phyloP scores from a whole-genome alignment of 202 grass and related monocot species.

The Eragrostis tef region DNA sequence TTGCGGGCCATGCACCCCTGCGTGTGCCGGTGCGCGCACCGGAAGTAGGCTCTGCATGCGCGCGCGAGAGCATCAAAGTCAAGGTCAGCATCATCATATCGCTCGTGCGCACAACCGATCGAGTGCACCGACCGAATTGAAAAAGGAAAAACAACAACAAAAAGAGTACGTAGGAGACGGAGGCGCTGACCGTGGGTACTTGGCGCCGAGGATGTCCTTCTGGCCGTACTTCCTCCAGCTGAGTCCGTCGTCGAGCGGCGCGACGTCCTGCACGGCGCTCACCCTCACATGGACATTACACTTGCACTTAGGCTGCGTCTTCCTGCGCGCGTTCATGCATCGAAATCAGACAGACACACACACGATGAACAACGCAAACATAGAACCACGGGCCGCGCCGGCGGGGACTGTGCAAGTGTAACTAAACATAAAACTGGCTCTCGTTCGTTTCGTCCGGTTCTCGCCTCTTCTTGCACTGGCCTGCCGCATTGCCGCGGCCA shows the following conservation, averaged over 20 bases:
- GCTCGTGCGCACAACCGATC: not conserved
- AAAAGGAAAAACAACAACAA: too few species aligned
- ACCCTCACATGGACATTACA: constrained; percentile 62
- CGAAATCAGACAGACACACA: not conserved
- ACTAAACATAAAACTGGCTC: too few species aligned
- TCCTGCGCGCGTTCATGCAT: constrained; percentile 50
- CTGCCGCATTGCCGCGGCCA: constrained; percentile 49
- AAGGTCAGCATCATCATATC: not conserved
- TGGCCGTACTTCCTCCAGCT: constrained; percentile 98
- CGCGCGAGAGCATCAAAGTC: constrained; percentile 41
- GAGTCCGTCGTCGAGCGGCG: constrained; percentile 62
- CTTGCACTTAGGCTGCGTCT: constrained; percentile 63
- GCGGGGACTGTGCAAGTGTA: too few species aligned
- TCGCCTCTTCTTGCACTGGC: constrained; percentile 82
- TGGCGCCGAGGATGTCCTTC: constrained; percentile 91
- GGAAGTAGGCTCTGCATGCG: constrained; percentile 77
- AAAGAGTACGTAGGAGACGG: not conserved
- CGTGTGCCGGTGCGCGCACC: constrained; percentile 73
- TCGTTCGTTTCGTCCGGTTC: not conserved
- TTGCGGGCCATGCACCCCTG: constrained; percentile 71
- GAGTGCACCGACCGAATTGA: not conserved
- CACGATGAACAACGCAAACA: not conserved
- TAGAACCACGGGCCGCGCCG: too few species aligned
- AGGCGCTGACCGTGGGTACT: constrained; percentile 70
- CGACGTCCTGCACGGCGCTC: constrained; percentile 51